Evolutionary conservation across 2,329 filamentous ascomycete genomes (phyloP).

Genomic region (Curvularia hawaiiensis): DNA sequence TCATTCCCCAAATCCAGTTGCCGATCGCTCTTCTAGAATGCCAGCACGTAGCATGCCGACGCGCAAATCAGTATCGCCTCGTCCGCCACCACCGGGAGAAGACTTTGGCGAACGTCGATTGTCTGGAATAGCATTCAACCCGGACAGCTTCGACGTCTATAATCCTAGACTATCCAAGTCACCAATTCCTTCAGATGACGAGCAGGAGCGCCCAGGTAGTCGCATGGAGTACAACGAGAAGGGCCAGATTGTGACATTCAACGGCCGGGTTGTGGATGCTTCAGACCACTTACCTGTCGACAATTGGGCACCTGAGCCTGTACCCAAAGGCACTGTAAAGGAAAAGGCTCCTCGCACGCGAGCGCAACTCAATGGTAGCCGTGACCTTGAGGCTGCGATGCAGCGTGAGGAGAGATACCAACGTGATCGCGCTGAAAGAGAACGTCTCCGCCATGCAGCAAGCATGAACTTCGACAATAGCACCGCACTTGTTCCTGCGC

Average conservation of each 20-base stretch:
- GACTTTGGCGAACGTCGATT: conserved; percentile 52
- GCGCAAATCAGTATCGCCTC: conserved; percentile 77
- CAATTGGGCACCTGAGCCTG: conserved; percentile 77
- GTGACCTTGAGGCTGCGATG: conserved; percentile 43
- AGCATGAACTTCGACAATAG: conserved; percentile 34
- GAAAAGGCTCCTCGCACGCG: conserved; percentile 51
- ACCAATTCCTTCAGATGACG: conserved; percentile 30
- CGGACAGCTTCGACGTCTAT: conserved; percentile 75
- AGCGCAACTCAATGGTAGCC: conserved; percentile 58
- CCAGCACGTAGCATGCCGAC: conserved; percentile 55
- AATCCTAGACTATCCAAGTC: conserved; percentile 60
- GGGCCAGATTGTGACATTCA: conserved; percentile 75
- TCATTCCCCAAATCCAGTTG: conserved; percentile 32
- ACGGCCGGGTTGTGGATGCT: conserved; percentile 78
- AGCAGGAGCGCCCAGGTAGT: conserved; percentile 35
- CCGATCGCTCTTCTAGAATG: conserved; percentile 46
- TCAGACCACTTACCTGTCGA: conserved; percentile 80
- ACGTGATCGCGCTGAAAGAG: conserved; percentile 40
- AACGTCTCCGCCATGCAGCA: conserved; percentile 40
- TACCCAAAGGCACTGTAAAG: conserved; percentile 60
- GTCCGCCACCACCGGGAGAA: conserved; percentile 58
- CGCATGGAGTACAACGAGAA: conserved; percentile 56
- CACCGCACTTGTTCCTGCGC: conserved; percentile 38
- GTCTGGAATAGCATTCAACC: conserved; percentile 72
- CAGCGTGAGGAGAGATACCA: conserved; percentile 41